Percentiles rank a stretch among this genome's conserved stretches.
Evolutionary conservation across 768 basidiomycete species (phyloP).

Genomic region (Trichaptum fuscoviolaceum): DNA sequence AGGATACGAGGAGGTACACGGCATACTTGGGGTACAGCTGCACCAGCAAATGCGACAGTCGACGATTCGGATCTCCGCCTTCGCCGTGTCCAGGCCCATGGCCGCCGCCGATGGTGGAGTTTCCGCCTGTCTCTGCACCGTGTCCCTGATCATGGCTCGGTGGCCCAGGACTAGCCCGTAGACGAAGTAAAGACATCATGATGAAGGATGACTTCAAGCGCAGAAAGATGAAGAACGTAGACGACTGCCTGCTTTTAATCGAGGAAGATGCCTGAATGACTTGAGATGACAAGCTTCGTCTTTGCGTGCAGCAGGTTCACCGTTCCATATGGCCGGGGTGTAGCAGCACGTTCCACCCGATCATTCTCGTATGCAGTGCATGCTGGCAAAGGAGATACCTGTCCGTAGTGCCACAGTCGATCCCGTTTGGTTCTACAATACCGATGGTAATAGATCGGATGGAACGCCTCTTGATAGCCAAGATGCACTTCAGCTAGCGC

Average conservation of each 20-base stretch:
- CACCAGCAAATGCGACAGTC: background rate
- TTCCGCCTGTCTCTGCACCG: background rate
- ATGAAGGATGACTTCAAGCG: background rate
- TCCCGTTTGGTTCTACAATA: background rate
- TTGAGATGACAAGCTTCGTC: background rate
- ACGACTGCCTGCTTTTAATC: background rate
- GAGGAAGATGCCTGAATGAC: background rate
- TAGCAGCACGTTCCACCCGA: background rate
- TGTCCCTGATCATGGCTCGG: background rate
- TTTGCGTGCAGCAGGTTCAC: background rate
- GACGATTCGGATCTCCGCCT: background rate
- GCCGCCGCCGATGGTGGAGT: background rate
- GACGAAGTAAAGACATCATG: background rate
- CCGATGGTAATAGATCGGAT: too few species aligned
- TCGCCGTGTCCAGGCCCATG: background rate
- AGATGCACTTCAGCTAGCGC: background rate
- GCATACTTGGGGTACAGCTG: conserved; percentile 34
- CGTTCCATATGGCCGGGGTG: background rate
- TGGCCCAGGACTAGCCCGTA: background rate
- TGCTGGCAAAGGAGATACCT: background rate
- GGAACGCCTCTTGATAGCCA: background rate
- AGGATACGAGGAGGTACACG: conserved; percentile 37
- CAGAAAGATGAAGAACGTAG: background rate
- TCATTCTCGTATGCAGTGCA: background rate
- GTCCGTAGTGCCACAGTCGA: background rate